phyloP scores from a whole-genome alignment of 2,329 filamentous ascomycete genomes.

The Aspergillus ustus region DNA sequence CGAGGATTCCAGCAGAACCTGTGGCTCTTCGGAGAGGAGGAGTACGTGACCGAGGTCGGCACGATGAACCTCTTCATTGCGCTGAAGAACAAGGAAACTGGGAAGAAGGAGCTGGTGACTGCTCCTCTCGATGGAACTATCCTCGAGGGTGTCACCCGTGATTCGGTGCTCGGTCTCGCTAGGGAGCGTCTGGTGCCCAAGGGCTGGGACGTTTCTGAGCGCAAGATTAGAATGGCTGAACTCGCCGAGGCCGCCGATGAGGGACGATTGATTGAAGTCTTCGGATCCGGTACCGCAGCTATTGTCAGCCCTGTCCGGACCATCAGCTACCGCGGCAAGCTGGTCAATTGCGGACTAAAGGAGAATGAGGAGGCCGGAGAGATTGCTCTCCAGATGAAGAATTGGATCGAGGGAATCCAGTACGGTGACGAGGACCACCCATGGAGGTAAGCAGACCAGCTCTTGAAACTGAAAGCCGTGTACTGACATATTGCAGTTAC shows the following conservation, averaged over 20 bases:
- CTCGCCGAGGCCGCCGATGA: constrained; percentile 80
- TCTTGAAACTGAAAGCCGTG: constrained; percentile 13
- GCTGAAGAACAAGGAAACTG: constrained; percentile 81
- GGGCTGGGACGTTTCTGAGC: constrained; percentile 87
- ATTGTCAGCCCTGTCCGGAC: constrained; percentile 88
- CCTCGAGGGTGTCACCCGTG: constrained; percentile 89
- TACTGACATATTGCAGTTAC: constrained; percentile 24
- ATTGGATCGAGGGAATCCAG: constrained; percentile 94
- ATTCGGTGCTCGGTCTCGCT: constrained; percentile 86
- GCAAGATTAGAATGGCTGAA: constrained; percentile 90
- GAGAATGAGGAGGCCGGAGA: constrained; percentile 85
- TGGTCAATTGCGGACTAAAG: constrained; percentile 81
- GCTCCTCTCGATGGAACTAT: constrained; percentile 96
- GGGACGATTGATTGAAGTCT: constrained; percentile 87
- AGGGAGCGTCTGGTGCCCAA: constrained; percentile 79
- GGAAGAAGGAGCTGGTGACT: constrained; percentile 90
- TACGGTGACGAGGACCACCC: constrained; percentile 91
- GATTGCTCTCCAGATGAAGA: constrained; percentile 84
- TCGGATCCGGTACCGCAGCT: constrained; percentile 90
- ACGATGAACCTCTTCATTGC: constrained; percentile 99
- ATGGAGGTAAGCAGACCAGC: constrained; percentile 71
- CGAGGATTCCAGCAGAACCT: constrained; percentile 97
- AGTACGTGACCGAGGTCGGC: constrained; percentile 95
- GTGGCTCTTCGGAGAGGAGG: constrained; percentile 95
- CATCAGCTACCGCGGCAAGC: constrained; percentile 84